Percentiles rank a stretch among this genome's conserved stretches.
phyloP scores from a whole-genome alignment of 1,284 basidiomycete species.

The Marasmius sp. region DNA sequence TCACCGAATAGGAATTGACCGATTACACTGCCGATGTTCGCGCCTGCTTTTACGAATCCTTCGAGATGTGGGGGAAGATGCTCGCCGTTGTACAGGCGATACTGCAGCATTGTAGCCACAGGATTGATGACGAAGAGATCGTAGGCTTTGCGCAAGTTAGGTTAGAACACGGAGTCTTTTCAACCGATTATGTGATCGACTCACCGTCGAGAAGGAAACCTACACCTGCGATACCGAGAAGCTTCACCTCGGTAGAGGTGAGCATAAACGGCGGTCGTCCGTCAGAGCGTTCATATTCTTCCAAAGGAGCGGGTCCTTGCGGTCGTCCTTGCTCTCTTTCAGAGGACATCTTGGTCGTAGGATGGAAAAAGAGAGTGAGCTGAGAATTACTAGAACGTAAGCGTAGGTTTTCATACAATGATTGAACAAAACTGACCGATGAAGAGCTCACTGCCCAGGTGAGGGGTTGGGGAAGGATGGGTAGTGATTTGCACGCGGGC shows the following conservation, averaged over 20 bases:
- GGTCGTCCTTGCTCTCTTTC: not conserved
- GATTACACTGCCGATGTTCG: slow-evolving; percentile 74
- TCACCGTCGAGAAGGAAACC: slow-evolving; percentile 60
- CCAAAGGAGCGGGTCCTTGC: slow-evolving; percentile 24
- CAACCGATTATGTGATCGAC: slow-evolving; percentile 14
- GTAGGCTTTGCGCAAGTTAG: slow-evolving; percentile 48
- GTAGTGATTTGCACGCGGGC: no score
- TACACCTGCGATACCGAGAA: slow-evolving; percentile 56
- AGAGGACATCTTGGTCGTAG: no score
- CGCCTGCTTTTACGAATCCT: slow-evolving; percentile 66
- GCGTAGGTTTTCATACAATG: no score
- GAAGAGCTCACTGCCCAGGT: no score
- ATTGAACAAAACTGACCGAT: no score
- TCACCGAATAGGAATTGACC: slow-evolving; percentile 71
- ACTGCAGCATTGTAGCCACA: slow-evolving; percentile 76
- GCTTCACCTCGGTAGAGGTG: slow-evolving; percentile 45
- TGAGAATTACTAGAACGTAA: no score
- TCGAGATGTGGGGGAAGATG: slow-evolving; percentile 56
- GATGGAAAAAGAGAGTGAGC: no score
- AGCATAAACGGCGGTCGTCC: slow-evolving; percentile 41
- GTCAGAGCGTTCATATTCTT: slow-evolving; percentile 40
- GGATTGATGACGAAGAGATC: slow-evolving; percentile 82
- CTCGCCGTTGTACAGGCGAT: slow-evolving; percentile 59
- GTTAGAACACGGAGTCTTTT: slow-evolving; percentile 14
- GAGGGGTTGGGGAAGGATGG: no score